Base-by-base conservation (phyloP, 2,329 filamentous ascomycete species). In the Colletotrichum sp. region DNA sequence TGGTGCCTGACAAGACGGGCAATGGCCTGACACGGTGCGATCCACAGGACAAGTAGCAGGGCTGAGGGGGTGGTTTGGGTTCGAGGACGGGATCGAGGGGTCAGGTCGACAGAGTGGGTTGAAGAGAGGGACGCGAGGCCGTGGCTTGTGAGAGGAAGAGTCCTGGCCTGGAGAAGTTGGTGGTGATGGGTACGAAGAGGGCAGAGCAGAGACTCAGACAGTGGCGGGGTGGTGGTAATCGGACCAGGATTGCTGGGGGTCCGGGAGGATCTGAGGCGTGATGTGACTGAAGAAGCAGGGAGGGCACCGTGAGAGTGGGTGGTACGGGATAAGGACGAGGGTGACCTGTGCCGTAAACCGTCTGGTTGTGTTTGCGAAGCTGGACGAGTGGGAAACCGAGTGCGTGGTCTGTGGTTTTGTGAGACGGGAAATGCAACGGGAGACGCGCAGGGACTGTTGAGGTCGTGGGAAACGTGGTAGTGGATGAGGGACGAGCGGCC, bases 361-460 rank as follows among this genome's bases (percentile, higher is more conserved):
- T 66, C 22, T 43, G 61, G 34, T 27, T 39, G 61, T 64, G 61
- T 22, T 39, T 64, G 61, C 61, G 61, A 64, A 34, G 34, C 15
- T 34, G 61, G 28, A 64, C 25, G 61, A 27, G 18, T 39, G 32
- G 61, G 22, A 25, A 36, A 64, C 32, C 64, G 39, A 28, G 58
- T 62, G 58, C 48, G 30, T 64, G 43, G 58, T 55, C 58, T 65
- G 60, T 55, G 55, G 28, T 58, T 74, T 75, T 73, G 58, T 69
- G 74, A 76, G 74, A 74, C 74, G 74, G 65, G 13, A 60, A 65
- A 74, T 76, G 74, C 74, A 76, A 72, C 74, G 65, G 69, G 74
- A 52, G 58, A 34, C 58, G 74, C 64, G 58, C 70, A 69, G 65
- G 73, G 72, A 67, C 65, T 30, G 30, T 36, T 3, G 58, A 25